phyloP scores from a whole-genome alignment of 192 early-diverging fungal genomes.

The Coemansia sp. region DNA sequence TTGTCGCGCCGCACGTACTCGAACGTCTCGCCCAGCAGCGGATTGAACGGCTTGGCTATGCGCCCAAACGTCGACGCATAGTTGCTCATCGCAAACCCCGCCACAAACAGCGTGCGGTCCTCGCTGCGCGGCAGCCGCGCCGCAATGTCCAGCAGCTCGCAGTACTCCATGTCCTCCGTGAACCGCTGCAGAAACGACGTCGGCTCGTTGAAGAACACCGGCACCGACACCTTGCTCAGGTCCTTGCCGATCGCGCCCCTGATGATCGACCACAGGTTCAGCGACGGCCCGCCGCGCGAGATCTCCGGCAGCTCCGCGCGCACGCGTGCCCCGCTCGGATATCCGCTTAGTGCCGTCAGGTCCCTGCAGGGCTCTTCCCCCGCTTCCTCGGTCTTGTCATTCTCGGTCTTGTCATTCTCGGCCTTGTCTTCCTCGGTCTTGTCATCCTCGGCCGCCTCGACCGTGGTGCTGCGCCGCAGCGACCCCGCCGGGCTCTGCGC shows the following conservation, averaged over 20 bases:
- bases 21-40: conserved; percentile 84
- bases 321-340: conserved; percentile 13
- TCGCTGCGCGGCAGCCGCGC: conserved; percentile 54
- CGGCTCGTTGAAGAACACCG: conserved; percentile 89
- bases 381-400: not conserved
- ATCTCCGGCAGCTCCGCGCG: conserved; percentile 53
- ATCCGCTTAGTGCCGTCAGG: conserved; percentile 42
- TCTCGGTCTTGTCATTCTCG: not conserved
- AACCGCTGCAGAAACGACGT: conserved; percentile 81
- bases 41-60: conserved; percentile 88
- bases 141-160: conserved; percentile 75
- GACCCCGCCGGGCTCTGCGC: conserved; percentile 4
- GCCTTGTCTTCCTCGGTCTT: not conserved
- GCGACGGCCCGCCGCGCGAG: conserved; percentile 55
- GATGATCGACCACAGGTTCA: conserved; percentile 81
- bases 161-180: conserved; percentile 83
- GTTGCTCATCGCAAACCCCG: conserved; percentile 85
- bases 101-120: conserved; percentile 73
- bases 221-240: conserved; percentile 75
- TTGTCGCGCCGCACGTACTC: conserved; percentile 79
- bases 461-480: conserved; percentile 1
- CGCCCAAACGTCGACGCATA: conserved; percentile 76
- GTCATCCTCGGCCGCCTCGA: not conserved
- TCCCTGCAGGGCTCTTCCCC: no score
- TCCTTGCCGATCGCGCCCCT: conserved; percentile 87